Conservation (phyloP, 441 rosid genomes). For the Adansonia madagascariensis region DNA sequence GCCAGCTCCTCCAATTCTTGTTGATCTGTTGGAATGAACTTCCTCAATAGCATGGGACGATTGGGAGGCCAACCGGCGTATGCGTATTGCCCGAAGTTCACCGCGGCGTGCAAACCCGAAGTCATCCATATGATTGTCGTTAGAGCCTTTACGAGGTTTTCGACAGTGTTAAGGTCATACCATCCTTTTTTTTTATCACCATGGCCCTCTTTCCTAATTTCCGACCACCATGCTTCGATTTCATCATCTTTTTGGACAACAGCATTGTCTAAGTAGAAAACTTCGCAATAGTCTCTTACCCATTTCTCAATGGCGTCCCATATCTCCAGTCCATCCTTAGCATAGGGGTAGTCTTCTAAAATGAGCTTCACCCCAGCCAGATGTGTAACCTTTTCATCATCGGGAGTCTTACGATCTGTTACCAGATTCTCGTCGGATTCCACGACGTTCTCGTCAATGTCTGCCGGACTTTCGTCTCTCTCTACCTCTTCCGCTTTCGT, state of each 20-base stretch:
- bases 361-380: neutral
- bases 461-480: neutral
- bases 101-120: constrained; percentile 63
- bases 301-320: constrained; percentile 59
- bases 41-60: constrained; percentile 52
- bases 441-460: neutral
- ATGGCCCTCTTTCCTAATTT: constrained; percentile 60
- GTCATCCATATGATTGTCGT: constrained; percentile 65
- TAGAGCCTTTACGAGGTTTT: constrained; percentile 43
- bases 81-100: constrained; percentile 60
- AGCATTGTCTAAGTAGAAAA: constrained; percentile 46
- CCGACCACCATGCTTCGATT: constrained; percentile 84
- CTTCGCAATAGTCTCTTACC: constrained; percentile 51
- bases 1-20: constrained; percentile 40
- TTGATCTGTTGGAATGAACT: constrained; percentile 49
- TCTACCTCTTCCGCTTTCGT: neutral
- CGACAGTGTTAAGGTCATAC: constrained; percentile 41
- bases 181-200: constrained; percentile 12
- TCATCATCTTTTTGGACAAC: constrained; percentile 49
- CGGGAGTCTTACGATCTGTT: neutral
- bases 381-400: neutral
- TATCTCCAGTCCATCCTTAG: constrained; percentile 59
- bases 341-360: constrained; percentile 64
- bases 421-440: neutral
- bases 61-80: constrained; percentile 47